Percentiles rank a stretch among this genome's conserved stretches.
These are phyloP conservation scores for Apiospora marii DNA, from an alignment of 2,329 filamentous ascomycete species.

Conservation along the genomic window DNA sequence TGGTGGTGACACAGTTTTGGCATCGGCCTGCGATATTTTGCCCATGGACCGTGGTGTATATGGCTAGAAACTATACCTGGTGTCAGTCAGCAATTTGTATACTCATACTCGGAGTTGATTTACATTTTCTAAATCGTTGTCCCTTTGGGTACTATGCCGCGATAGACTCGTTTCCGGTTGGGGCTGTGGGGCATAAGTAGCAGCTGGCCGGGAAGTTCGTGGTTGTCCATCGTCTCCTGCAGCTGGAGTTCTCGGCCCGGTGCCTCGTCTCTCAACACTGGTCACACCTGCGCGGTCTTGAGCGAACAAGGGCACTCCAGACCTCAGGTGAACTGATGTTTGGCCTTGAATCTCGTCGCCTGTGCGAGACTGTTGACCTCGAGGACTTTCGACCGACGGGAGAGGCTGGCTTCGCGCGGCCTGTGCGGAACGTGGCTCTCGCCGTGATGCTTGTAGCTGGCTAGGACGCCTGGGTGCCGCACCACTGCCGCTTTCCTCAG, in stretches of 20 bases:
- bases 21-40: neutral
- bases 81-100: neutral
- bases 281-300: neutral
- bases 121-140: neutral
- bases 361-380: too few species aligned
- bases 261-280: neutral
- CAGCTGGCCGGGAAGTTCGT: neutral
- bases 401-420: too few species aligned
- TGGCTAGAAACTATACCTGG: neutral
- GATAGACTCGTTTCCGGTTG: neutral
- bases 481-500: neutral
- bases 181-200: neutral
- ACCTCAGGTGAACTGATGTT: too few species aligned
- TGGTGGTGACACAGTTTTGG: neutral
- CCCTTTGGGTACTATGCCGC: neutral
- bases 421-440: too few species aligned
- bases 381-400: too few species aligned
- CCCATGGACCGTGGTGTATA: neutral
- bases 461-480: too few species aligned
- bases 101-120: neutral
- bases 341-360: too few species aligned
- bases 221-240: neutral
- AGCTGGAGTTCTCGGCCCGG: neutral
- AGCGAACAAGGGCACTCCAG: neutral
- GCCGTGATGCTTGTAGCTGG: too few species aligned